Base-by-base conservation (phyloP, 139 green algal genomes). In the Chlorella sorokiniana region DNA sequence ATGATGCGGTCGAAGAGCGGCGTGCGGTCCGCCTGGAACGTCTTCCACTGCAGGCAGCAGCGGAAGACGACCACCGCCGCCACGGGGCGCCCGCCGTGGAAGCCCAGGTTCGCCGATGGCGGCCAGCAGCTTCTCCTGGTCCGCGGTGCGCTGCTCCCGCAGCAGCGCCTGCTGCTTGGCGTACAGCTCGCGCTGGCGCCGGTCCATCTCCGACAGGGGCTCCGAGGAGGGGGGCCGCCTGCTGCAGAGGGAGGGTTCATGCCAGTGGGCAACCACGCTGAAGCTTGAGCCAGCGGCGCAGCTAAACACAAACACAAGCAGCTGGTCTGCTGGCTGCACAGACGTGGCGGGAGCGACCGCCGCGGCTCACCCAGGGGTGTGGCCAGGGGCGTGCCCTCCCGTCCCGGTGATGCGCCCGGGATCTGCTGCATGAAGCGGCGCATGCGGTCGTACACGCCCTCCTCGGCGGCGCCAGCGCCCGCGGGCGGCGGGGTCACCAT, bases 1-100 rank as follows among this genome's bases (percentile, higher is more conserved):
- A 98, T 98, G 91, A 99, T 97, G 78, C 89, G 89, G 85, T 99
- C 97, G 83, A 99, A 99, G 25, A 99, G 85, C 38, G 89, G 89
- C 27, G 95, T 99, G 81, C 95, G 92, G 87, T 99, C 97, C 1
- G 93, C 91, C 89, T 96, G 89, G 84, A 98, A 96, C 31, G 88
- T 88, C 70, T 94, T 92, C 94, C 94, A 98, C 83, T 98, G 93
- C 78, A 97, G 84, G 86, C 87, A 97, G 79, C 74, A 94, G 64
- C 93, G 88, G 92, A 99, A 99, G 75, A 98, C 90, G 64, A 97
- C 62, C 64, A 97, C 86, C 14, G 96, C 94, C 8, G 95, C 94
- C 63, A 99, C 77, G 0, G 96, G 96, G 35, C 92, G 89, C 8
- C 92, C 93, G 29, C 91, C 89, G 73, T 93, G 84, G 88, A 98